Conservation (phyloP, 257 asterid species). For the Coffea eugenioides region DNA sequence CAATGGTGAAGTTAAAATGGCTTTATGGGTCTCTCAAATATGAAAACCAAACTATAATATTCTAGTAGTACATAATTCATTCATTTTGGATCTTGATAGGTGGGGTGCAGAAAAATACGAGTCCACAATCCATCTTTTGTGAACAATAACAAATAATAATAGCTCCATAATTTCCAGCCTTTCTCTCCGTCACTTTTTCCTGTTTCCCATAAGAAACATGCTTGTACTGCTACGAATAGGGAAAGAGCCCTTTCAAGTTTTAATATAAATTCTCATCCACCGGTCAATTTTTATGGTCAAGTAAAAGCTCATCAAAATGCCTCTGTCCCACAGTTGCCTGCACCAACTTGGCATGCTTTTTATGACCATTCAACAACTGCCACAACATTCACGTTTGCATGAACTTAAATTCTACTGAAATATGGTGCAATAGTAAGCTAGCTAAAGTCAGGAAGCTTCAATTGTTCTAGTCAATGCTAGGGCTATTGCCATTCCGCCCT, state of each 20-base stretch:
- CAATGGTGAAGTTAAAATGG: neutral
- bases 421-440: neutral
- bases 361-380: neutral
- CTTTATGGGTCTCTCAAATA: neutral
- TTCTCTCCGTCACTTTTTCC: neutral
- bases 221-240: no score
- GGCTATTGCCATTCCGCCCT: neutral
- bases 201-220: neutral
- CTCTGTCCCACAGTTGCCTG: neutral
- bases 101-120: no score
- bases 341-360: neutral
- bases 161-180: no score
- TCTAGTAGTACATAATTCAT: neutral
- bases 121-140: neutral
- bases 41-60: neutral
- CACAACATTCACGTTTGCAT: neutral
- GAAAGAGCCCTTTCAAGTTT: neutral
- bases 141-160: neutral
- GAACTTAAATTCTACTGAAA: neutral
- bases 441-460: neutral
- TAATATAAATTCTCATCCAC: slow-evolving; percentile 14
- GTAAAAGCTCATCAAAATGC: slow-evolving; percentile 1
- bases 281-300: slow-evolving; percentile 7
- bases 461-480: no score
- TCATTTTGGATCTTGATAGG: neutral